A percentile compares a stretch with the other conserved stretches of the same genome.
Conservation (phyloP, 2,329 filamentous ascomycete genomes). For the Pyrenochaeta sp. region DNA sequence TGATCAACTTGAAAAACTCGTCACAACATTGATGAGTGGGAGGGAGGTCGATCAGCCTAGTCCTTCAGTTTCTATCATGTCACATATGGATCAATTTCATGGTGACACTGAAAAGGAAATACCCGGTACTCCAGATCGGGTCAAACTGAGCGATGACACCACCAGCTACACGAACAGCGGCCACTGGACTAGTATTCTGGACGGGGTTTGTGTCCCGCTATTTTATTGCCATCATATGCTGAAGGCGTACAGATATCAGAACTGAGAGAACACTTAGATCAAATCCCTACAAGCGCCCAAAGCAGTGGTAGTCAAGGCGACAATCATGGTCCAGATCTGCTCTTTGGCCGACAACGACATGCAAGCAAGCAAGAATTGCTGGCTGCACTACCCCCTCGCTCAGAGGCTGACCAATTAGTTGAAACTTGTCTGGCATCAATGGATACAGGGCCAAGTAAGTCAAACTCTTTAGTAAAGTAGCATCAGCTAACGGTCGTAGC, state of each 20-base stretch:
- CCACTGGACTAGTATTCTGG: slow-evolving; percentile 48
- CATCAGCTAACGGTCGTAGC: slow-evolving; percentile 18
- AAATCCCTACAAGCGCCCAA: slow-evolving; percentile 33
- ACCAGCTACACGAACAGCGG: slow-evolving; percentile 42
- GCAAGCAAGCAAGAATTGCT: slow-evolving; percentile 39
- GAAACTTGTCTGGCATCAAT: slow-evolving; percentile 35
- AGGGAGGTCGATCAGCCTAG: slow-evolving; percentile 18
- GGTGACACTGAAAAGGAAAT: slow-evolving; percentile 25
- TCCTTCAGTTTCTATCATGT: slow-evolving; percentile 4
- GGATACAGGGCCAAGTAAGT: slow-evolving; percentile 36
- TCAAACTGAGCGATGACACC: slow-evolving; percentile 36
- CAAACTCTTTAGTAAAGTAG: neutral
- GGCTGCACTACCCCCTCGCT: slow-evolving; percentile 31
- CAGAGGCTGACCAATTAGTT: slow-evolving; percentile 35
- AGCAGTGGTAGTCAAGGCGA: slow-evolving; percentile 20
- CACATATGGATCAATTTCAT: slow-evolving; percentile 12
- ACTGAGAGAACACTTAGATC: slow-evolving; percentile 40
- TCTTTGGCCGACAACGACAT: slow-evolving; percentile 37
- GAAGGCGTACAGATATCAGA: slow-evolving; percentile 36
- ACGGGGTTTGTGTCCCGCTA: slow-evolving; percentile 33
- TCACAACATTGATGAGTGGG: slow-evolving; percentile 43
- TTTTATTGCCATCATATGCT: slow-evolving; percentile 3
- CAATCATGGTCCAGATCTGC: slow-evolving; percentile 33
- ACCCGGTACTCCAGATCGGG: slow-evolving; percentile 35
- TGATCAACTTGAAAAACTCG: slow-evolving; percentile 46